Evolutionary conservation across 2,329 filamentous ascomycete genomes (phyloP), one percentile per base, ranked within the genome.

Genomic region (Phaeophleospora eucalypticola): DNA sequence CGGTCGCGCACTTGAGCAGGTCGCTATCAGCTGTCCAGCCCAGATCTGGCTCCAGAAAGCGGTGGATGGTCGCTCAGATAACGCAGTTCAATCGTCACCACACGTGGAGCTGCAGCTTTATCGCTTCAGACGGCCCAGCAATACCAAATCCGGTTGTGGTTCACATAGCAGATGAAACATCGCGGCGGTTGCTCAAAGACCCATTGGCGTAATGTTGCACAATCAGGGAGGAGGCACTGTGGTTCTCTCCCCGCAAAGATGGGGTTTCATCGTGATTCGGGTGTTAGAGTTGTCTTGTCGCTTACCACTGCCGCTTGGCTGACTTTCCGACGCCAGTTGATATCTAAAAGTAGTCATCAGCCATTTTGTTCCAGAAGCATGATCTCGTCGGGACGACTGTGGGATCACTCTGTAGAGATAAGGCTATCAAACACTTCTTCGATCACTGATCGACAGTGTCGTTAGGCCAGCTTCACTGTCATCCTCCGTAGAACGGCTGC

Each of bases 61-160:
- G 24, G 24, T 29, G 24, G 24, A 29, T 29, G 24, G 24, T 29
- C 12, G 24, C 24, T 29, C 24, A 29, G 24, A 29, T 29, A 29
- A 29, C 24, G 24, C 24, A 29, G 6, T 29, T 29, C 7, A 6
- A 29, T 29, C 24, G 24, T 29, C 24, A 29, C 24, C 24, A 12
- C 24, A 29, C 6, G 24, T 29, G 6, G 24, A 12, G 24, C 7
- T 29, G 24, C 24, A 29, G 24, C 24, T 29, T 29, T 7, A 7
- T 12, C 7, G 6, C 24, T 29, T 29, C 24, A 7, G 24, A 12
- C 24, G 24, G 24, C 12, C 24, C 24, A 29, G 6, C 6, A 12
- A 29, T 29, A 29, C 41, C 41, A 43, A 24, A 43, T 43, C 3
- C 36, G 41, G 41, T 43, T 43, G 41, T 19, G n/a, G 32, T 43